Evolutionary conservation across 73 alveolate species (phyloP).

Genomic region (Paramecium sexaurelia): DNA sequence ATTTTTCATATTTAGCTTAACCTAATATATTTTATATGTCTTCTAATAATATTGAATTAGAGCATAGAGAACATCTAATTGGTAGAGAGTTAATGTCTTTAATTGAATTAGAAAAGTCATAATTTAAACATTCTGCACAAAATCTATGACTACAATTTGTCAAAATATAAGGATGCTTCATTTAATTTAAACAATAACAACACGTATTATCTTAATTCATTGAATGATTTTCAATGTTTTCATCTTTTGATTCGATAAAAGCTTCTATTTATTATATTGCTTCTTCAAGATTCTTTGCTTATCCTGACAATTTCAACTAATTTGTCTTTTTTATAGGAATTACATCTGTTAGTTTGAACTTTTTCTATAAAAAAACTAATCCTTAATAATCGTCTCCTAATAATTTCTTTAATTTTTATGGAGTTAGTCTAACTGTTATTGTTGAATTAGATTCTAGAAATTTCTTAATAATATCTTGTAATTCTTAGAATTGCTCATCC

Average conservation of each 20-base stretch:
- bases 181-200: background rate
- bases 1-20: background rate
- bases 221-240: background rate
- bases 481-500: background rate
- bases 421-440: background rate
- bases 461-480: background rate
- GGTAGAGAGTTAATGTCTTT: background rate
- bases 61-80: background rate
- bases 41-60: background rate
- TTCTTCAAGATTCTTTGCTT: background rate
- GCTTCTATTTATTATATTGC: background rate
- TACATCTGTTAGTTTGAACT: background rate
- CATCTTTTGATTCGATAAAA: background rate
- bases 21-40: background rate
- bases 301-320: background rate
- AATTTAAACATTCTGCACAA: slow-evolving; percentile 2
- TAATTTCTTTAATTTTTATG: background rate
- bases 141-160: background rate
- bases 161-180: background rate
- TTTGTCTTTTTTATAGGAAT: background rate
- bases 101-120: background rate
- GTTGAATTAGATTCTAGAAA: slow-evolving; percentile 13
- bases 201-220: background rate
- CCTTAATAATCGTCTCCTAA: background rate
- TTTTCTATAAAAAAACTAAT: background rate